Conservation (phyloP, 495 filamentous ascomycete genomes). For the Xylaria intraflava region DNA sequence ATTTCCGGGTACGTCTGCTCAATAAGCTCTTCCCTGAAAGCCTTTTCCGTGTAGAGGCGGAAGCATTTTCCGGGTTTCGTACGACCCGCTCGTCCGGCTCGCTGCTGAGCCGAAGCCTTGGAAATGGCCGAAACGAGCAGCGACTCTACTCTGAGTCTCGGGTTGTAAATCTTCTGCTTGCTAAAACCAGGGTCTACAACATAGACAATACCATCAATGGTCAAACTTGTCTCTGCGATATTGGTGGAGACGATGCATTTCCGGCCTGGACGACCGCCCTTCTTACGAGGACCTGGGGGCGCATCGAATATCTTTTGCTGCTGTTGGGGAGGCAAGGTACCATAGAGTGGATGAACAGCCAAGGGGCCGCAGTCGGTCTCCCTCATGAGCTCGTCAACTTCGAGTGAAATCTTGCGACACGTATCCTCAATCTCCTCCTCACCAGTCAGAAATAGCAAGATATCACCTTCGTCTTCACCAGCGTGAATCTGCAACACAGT, state of each 20-base stretch:
- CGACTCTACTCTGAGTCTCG: slow-evolving; percentile 91
- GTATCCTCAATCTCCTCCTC: slow-evolving; percentile 99
- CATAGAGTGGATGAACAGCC: slow-evolving; percentile 88
- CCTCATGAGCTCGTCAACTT: slow-evolving; percentile 82
- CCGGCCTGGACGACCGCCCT: slow-evolving; percentile 79
- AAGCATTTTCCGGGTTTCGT: slow-evolving; percentile 97
- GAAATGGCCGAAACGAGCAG: slow-evolving; percentile 93
- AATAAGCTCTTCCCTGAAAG: slow-evolving; percentile 97
- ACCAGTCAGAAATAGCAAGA: slow-evolving; percentile 92
- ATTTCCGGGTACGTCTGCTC: slow-evolving; percentile 96
- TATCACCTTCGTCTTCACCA: slow-evolving; percentile 86
- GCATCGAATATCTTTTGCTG: slow-evolving; percentile 94
- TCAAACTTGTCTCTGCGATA: slow-evolving; percentile 95
- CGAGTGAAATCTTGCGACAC: slow-evolving; percentile 79
- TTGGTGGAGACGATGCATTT: slow-evolving; percentile 96
- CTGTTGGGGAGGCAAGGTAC: slow-evolving; percentile 81
- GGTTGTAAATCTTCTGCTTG: slow-evolving; percentile 99
- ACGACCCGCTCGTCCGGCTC: slow-evolving; percentile 97
- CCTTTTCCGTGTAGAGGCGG: slow-evolving; percentile 89
- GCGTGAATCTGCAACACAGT: slow-evolving; percentile 96
- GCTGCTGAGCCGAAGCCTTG: slow-evolving; percentile 95
- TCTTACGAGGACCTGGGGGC: slow-evolving; percentile 63
- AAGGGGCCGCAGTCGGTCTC: slow-evolving; percentile 88
- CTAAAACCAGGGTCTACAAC: slow-evolving; percentile 98
- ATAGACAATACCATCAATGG: slow-evolving; percentile 98